Conservation (phyloP, 2,329 filamentous ascomycete genomes). For the Verticillium alfalfae region DNA sequence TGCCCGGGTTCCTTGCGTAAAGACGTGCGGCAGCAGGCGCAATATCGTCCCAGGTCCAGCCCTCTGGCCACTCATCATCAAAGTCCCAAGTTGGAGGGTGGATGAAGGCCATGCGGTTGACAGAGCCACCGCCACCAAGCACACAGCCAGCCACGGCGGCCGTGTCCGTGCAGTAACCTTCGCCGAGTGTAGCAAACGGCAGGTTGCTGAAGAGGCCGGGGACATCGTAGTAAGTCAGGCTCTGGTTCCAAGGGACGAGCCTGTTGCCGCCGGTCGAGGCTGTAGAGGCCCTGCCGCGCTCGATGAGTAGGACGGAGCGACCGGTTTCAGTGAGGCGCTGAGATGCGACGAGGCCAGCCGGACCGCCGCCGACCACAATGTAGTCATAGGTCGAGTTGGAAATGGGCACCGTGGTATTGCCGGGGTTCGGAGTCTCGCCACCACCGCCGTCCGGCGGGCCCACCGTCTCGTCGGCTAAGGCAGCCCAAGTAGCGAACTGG, state of each 20-base stretch:
- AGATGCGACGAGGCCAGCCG: constrained; percentile 27
- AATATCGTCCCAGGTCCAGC: constrained; percentile 21
- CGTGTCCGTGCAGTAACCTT: constrained; percentile 26
- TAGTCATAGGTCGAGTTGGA: constrained; percentile 31
- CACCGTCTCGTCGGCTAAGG: constrained; percentile 4
- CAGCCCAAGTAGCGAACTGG: constrained; percentile 12
- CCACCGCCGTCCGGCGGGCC: constrained; percentile 3
- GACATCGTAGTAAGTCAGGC: constrained; percentile 22
- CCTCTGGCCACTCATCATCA: constrained; percentile 21
- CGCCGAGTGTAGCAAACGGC: constrained; percentile 8
- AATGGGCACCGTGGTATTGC: constrained; percentile 16
- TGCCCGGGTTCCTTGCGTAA: constrained; percentile 19
- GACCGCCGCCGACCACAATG: constrained; percentile 30
- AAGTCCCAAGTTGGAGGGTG: constrained; percentile 23
- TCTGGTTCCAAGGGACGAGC: constrained; percentile 24
- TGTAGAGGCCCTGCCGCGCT: constrained; percentile 28
- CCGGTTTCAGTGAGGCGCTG: constrained; percentile 28
- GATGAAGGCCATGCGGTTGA: constrained; percentile 27
- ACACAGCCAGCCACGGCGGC: constrained; percentile 27
- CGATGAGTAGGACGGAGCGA: constrained; percentile 28
- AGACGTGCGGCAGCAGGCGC: constrained; percentile 17
- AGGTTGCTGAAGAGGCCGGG: constrained; percentile 20
- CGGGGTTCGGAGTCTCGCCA: constrained; percentile 8
- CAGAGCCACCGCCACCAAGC: constrained; percentile 26
- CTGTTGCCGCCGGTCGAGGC: constrained; percentile 21